These are phyloP conservation scores for Tylopilus sp. DNA, from an alignment of 768 basidiomycete genomes.

Conservation along the genomic window DNA sequence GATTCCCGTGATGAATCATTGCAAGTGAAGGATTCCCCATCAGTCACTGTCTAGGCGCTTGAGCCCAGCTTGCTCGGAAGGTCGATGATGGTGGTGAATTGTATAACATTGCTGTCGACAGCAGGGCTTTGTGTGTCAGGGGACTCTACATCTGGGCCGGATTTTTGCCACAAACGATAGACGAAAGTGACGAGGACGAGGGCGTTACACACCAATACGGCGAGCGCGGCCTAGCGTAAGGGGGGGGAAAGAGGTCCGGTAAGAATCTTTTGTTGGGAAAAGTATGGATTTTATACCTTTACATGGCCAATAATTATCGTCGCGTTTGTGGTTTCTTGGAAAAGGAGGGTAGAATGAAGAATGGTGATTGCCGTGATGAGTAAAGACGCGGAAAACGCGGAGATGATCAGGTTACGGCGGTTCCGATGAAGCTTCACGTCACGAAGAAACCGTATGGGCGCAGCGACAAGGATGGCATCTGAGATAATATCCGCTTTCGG, in stretches of 20 bases:
- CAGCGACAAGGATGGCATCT: slow-evolving; percentile 17
- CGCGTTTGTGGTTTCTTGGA: not conserved
- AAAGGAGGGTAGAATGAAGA: slow-evolving; percentile 21
- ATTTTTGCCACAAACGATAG: slow-evolving; percentile 11
- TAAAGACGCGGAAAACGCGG: slow-evolving; percentile 20
- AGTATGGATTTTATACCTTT: slow-evolving; percentile 13
- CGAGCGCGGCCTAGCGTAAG: slow-evolving; percentile 13
- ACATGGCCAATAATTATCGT: slow-evolving; percentile 20
- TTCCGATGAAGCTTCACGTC: slow-evolving; percentile 12
- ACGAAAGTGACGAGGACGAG: slow-evolving; percentile 18
- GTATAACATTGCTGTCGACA: not conserved
- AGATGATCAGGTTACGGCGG: slow-evolving; percentile 20
- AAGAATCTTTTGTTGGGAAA: not conserved
- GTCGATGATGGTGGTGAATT: slow-evolving; percentile 20
- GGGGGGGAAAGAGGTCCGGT: not conserved
- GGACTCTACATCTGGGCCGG: not conserved
- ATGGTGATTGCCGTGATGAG: slow-evolving; percentile 23
- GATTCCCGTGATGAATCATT: no score
- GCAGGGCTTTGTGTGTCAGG: not conserved
- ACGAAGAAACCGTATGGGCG: slow-evolving; percentile 15
- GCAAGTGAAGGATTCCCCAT: not conserved
- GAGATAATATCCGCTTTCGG: slow-evolving; percentile 22
- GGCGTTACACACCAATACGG: slow-evolving; percentile 21
- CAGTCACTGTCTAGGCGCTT: not conserved
- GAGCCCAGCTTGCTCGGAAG: slow-evolving; percentile 16